A percentile compares a stretch with the other conserved stretches of the same genome.
Conservation (phyloP, 169 alveolate species). For the Cryptosporidium meleagridis region DNA sequence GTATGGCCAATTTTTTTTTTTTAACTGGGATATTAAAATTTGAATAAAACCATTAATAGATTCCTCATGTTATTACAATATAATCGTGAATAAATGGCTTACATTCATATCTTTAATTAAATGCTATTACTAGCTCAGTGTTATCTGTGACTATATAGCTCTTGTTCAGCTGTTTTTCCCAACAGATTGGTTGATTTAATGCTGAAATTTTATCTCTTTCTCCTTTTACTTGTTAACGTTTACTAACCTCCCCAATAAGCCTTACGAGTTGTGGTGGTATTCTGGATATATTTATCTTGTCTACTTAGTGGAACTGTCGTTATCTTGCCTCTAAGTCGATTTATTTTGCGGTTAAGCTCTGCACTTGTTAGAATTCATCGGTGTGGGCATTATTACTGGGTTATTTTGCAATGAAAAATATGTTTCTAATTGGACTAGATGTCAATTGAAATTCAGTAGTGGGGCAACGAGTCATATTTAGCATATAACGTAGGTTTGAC, state of each 20-base stretch:
- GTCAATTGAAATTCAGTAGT: background rate
- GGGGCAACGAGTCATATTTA: background rate
- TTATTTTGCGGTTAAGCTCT: background rate
- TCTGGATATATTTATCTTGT: background rate
- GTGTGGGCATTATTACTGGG: background rate
- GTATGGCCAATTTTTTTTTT: background rate
- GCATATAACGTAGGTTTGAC: background rate
- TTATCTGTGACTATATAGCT: slow-evolving; percentile 9
- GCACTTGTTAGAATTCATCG: background rate
- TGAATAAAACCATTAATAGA: background rate
- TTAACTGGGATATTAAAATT: background rate
- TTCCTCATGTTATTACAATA: slow-evolving; percentile 2
- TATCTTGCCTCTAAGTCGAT: background rate
- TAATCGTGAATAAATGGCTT: slow-evolving; percentile 28
- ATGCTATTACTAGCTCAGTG: slow-evolving; percentile 16
- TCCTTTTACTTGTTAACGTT: background rate
- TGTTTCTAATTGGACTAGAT: too few relatives aligned
- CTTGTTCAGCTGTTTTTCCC: slow-evolving; percentile 15
- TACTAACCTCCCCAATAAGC: slow-evolving; percentile 6
- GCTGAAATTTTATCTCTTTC: slow-evolving; percentile 19
- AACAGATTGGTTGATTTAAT: slow-evolving; percentile 17
- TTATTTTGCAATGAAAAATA: background rate
- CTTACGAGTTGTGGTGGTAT: slow-evolving; percentile 28
- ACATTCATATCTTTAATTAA: slow-evolving; percentile 2
- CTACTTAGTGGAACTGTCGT: background rate